Base-by-base conservation (phyloP, 164 flowering plant genomes). In the Malania oleifera region DNA sequence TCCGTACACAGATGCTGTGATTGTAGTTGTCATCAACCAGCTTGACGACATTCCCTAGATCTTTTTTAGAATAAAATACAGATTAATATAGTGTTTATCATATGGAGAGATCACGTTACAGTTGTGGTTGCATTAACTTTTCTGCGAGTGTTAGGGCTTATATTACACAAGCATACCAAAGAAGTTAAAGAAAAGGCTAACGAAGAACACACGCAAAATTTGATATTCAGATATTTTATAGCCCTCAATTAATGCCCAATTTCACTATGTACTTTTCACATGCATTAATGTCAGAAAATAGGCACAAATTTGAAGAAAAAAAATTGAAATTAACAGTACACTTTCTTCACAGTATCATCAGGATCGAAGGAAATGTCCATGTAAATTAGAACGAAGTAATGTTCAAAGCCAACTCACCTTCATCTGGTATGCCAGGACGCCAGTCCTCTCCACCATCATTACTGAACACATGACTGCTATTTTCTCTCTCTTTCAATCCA, bases 401-500 rank as follows among this genome's bases (percentile, higher is more conserved):
- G n/a, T n/a, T n/a, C 10, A 22, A 26, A 46, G 26, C 28, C 28
- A 56, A 57, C 69, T 69, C 50, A 74, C 73, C 77, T 29, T 19
- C 29, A 66, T 66, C 69, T 24, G 67, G 63, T 31, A 51, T 47
- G 39, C 49, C 35, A 22, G 60, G 43, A 51, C 18, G 57, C 64
- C 51, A 38, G 20, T 61, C 64, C 57, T 64, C 57, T 40, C 46
- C 52, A 41, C 43, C 15, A 25, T 48, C 65, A 26, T 41, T 54
- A 51, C 54, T 67, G 29, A 20, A 2, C 18, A 56, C 48, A 49
- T 7, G 38, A 59, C 23, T 17, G n/a, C 23, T 19, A 19, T 49
- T 49, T 56, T 63, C 74, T 51, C 62, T 70, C 54, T 61, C 73
- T 55, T 58, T 63, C 52, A 72, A 55, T 47, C 60, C 72, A 57